Evolutionary conservation across 805 yeast genomes (phyloP).

Genomic region (Kodamaea lidongshanica): DNA sequence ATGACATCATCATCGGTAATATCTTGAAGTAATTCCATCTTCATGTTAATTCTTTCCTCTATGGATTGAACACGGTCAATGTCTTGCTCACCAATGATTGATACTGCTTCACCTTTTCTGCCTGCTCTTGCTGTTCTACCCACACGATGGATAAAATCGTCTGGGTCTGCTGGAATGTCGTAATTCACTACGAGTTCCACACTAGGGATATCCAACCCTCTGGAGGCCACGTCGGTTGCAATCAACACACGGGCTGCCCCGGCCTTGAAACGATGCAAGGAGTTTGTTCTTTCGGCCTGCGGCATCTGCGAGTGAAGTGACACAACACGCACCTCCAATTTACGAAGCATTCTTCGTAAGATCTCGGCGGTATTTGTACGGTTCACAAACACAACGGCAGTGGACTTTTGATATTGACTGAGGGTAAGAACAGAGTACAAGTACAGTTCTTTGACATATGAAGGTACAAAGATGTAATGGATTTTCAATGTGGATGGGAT

Average conservation of each 20-base stretch:
- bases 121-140: slow-evolving; percentile 99
- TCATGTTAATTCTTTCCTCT: slow-evolving; percentile 74
- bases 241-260: slow-evolving; percentile 88
- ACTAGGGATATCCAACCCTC: slow-evolving; percentile 94
- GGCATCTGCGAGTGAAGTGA: slow-evolving; percentile 94
- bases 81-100: slow-evolving; percentile 82
- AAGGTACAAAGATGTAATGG: slow-evolving; percentile 71
- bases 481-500: slow-evolving; percentile 69
- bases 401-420: slow-evolving; percentile 55
- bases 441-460: slow-evolving; percentile 86
- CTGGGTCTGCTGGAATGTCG: slow-evolving; percentile 94
- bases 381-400: slow-evolving; percentile 86
- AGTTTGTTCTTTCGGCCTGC: slow-evolving; percentile 83
- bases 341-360: slow-evolving; percentile 66
- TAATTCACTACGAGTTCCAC: slow-evolving; percentile 87
- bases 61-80: slow-evolving; percentile 75
- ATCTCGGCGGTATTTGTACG: slow-evolving; percentile 87
- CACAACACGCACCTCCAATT: slow-evolving; percentile 73
- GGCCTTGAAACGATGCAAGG: slow-evolving; percentile 88
- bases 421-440: slow-evolving; percentile 60
- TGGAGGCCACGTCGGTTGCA: slow-evolving; percentile 95
- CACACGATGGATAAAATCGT: slow-evolving; percentile 92
- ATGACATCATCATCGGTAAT: slow-evolving; percentile 75
- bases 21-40: slow-evolving; percentile 68
- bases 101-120: slow-evolving; percentile 73